Conservation (phyloP, 169 alveolate species). For the Plasmodium reichenowi region DNA sequence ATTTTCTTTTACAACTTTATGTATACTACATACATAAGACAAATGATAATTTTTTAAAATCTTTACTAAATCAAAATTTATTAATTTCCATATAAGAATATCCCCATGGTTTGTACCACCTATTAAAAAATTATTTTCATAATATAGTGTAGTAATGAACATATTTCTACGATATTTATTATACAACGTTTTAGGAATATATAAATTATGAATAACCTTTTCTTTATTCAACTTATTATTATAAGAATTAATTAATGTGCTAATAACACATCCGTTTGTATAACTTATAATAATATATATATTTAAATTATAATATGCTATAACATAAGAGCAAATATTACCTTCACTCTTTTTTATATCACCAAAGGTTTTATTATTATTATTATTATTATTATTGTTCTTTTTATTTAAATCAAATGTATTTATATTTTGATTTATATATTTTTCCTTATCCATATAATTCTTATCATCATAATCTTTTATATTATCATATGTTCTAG, state of each 20-base stretch:
- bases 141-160: slow-evolving; percentile 40
- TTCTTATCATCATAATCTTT: not conserved
- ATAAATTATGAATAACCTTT: slow-evolving; percentile 20
- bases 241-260: slow-evolving; percentile 60
- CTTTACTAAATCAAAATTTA: slow-evolving; percentile 17
- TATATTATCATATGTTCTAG: not conserved
- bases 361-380: not conserved
- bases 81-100: slow-evolving; percentile 53
- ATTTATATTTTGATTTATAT: not conserved
- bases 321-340: slow-evolving; percentile 28
- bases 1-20: slow-evolving; percentile 62
- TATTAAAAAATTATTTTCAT: slow-evolving; percentile 15
- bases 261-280: slow-evolving; percentile 8
- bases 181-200: not conserved
- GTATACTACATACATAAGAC: slow-evolving; percentile 53
- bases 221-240: not conserved
- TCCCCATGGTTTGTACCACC: slow-evolving; percentile 70
- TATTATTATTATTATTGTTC: not conserved
- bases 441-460: too few species aligned
- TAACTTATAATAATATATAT: slow-evolving; percentile 50
- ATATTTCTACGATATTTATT: not conserved
- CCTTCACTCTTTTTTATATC: not conserved
- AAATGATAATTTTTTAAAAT: slow-evolving; percentile 50
- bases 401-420: not conserved
- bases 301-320: slow-evolving; percentile 33